Percentiles rank a stretch among this genome's conserved stretches.
These are phyloP conservation scores for Leucaena leucocephala DNA, from an alignment of 306 rosid species.

Conservation along the genomic window DNA sequence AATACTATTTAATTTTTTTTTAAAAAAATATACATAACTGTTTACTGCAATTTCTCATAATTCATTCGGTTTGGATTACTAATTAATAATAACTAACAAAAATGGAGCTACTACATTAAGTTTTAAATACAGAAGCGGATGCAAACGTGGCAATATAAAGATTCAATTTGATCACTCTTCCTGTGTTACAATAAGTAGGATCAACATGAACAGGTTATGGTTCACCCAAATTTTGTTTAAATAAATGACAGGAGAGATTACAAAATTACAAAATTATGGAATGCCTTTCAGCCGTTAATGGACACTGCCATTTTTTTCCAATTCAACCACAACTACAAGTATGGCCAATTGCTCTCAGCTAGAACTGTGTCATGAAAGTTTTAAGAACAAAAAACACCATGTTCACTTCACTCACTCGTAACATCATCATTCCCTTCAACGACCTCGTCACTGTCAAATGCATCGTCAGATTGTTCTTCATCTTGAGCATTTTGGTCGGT, in stretches of 20 bases:
- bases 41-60: not conserved
- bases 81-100: not conserved
- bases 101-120: not conserved
- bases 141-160: not conserved
- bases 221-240: not conserved
- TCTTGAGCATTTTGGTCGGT: conserved; percentile 53
- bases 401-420: conserved; percentile 41
- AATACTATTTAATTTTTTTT: not conserved
- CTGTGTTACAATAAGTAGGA: not conserved
- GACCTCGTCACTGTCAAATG: conserved; percentile 48
- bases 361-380: not conserved
- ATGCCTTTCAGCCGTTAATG: not conserved
- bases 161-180: not conserved
- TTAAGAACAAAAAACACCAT: conserved; percentile 7
- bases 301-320: not conserved
- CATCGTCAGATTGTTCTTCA: conserved; percentile 44
- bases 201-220: not conserved
- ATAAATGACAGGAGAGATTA: not conserved
- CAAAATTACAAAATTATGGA: not conserved
- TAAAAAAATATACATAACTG: not conserved
- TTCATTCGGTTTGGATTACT: not conserved
- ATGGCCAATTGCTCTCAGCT: not conserved
- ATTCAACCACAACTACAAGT: conserved; percentile 9
- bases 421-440: conserved; percentile 53
- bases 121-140: not conserved